A percentile compares a stretch with the other conserved stretches of the same genome.
Conservation (phyloP, 2,329 filamentous ascomycete genomes). For the Epichloe hybrida region DNA sequence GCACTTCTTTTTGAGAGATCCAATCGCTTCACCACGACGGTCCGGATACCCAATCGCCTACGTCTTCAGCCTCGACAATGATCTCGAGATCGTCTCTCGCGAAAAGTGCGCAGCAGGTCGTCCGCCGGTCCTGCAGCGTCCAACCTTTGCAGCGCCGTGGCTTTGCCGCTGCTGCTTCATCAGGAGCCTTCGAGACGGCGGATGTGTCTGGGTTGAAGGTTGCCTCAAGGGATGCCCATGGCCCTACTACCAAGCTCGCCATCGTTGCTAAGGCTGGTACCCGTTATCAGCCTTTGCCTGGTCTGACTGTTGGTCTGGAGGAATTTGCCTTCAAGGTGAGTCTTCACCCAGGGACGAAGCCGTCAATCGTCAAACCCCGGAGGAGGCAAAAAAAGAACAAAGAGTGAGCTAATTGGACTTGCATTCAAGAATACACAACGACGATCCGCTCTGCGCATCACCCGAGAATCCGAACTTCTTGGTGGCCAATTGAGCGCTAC, state of each 20-base stretch:
- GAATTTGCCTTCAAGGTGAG: conserved; percentile 93
- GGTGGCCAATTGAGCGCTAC: conserved; percentile 78
- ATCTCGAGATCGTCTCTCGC: conserved; percentile 48
- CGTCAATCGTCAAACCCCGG: conserved; percentile 3
- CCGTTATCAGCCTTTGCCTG: conserved; percentile 79
- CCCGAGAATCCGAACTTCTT: conserved; percentile 87
- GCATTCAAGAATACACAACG: conserved; percentile 60
- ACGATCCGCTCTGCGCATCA: conserved; percentile 83
- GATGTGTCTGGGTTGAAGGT: conserved; percentile 84
- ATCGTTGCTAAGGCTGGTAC: conserved; percentile 91
- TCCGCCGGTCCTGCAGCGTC: conserved; percentile 44
- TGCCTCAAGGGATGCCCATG: conserved; percentile 77
- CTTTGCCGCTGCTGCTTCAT: conserved; percentile 46
- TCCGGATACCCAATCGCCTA: conserved; percentile 39
- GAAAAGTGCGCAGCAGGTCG: conserved; percentile 44
- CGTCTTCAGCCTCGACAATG: conserved; percentile 45
- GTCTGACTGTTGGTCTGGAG: conserved; percentile 78
- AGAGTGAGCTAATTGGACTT: conserved; percentile 33
- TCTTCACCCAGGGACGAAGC: conserved; percentile 4
- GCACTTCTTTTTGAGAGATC: conserved; percentile 27
- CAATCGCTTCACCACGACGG: conserved; percentile 27
- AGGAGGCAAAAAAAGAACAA: not conserved
- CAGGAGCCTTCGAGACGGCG: conserved; percentile 77
- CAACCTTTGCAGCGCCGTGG: conserved; percentile 35
- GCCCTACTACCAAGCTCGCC: conserved; percentile 80